phyloP scores from a whole-genome alignment of 2,329 filamentous ascomycete species.

The Aciculosporium take region DNA sequence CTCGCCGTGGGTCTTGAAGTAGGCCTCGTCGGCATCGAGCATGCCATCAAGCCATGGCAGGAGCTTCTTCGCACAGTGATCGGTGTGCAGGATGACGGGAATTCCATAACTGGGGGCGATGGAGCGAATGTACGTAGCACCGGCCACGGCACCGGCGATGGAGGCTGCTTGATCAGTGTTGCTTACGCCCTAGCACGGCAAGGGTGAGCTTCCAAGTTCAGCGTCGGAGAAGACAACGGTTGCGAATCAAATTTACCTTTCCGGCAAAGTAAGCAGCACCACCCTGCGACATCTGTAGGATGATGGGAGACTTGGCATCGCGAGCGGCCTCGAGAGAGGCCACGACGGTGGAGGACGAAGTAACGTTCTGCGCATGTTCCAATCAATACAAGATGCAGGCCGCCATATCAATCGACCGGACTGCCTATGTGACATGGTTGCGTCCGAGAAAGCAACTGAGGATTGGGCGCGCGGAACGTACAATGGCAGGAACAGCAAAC shows the following conservation, averaged over 20 bases:
- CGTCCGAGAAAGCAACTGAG: background rate
- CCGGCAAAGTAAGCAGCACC: conserved; percentile 87
- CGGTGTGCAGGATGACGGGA: conserved; percentile 88
- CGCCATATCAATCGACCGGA: background rate
- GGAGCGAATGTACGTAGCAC: conserved; percentile 83
- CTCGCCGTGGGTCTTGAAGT: conserved; percentile 86
- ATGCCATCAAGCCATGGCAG: conserved; percentile 95
- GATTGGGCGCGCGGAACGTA: conserved; percentile 11
- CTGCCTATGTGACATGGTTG: background rate
- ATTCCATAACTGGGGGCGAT: conserved; percentile 78
- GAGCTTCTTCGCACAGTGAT: conserved; percentile 99
- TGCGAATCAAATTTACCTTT: conserved; percentile 41
- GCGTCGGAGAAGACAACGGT: background rate
- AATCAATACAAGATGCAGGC: too few species aligned
- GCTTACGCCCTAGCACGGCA: conserved; percentile 45
- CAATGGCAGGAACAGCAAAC: conserved; percentile 76
- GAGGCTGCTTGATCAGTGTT: conserved; percentile 76
- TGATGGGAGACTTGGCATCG: conserved; percentile 79
- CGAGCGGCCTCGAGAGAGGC: conserved; percentile 87
- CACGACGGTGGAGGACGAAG: conserved; percentile 67
- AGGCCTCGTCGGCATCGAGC: conserved; percentile 83
- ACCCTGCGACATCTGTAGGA: conserved; percentile 88
- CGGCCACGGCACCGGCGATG: conserved; percentile 75
- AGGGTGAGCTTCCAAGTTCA: background rate
- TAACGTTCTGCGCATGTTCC: conserved; percentile 50